Evolutionary conservation across 345 rosid genomes (phyloP).

Genomic region (Dimocarpus longan): DNA sequence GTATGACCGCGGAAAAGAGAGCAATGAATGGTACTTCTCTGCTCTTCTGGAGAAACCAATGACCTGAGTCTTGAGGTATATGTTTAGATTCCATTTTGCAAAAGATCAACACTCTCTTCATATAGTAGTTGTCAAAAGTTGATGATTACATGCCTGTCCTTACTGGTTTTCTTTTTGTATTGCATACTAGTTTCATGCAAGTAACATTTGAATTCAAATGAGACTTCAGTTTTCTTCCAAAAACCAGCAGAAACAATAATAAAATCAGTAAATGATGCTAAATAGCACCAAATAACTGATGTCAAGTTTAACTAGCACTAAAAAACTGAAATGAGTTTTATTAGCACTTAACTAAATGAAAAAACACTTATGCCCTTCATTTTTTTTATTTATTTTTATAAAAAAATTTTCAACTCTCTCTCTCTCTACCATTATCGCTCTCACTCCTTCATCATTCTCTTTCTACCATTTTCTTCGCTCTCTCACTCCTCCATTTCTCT

Average conservation of each 20-base stretch:
- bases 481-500: too few relatives aligned
- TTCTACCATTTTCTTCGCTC: too few relatives aligned
- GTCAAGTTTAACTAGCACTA: too few relatives aligned
- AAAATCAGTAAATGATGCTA: too few relatives aligned
- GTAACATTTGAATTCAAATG: neutral
- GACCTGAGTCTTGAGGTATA: conserved; percentile 20
- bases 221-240: neutral
- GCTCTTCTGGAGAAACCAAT: conserved; percentile 52
- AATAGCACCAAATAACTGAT: too few relatives aligned
- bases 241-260: neutral
- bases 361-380: too few relatives aligned
- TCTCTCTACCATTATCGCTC: too few relatives aligned
- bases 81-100: neutral
- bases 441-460: too few relatives aligned
- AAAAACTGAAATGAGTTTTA: too few relatives aligned
- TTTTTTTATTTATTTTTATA: too few relatives aligned
- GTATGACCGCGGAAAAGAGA: conserved; percentile 33
- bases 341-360: too few relatives aligned
- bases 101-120: neutral
- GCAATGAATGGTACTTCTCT: conserved; percentile 51
- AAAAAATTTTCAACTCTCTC: too few relatives aligned
- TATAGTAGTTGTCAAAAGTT: neutral
- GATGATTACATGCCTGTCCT: neutral
- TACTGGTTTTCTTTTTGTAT: neutral
- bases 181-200: neutral